Evolutionary conservation across 768 basidiomycete genomes (phyloP), one percentile per base, ranked within the genome.

Genomic region (Lentinula raphanica): DNA sequence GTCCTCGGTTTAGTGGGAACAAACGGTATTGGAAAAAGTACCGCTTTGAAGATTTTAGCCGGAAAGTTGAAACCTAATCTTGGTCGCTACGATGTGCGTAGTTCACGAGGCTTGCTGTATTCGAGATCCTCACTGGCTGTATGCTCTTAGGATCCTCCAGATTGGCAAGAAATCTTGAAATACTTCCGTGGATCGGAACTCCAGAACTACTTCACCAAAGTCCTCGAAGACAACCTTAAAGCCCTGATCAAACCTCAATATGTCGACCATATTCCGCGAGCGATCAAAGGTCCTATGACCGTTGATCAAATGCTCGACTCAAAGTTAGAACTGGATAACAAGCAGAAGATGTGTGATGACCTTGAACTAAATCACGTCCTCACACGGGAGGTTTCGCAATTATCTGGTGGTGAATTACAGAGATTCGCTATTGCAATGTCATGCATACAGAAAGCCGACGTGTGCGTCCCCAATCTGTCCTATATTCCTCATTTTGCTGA

Each of bases 201-300:
- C 25, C 97, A 99, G 70, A 99, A 99, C 71, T 99, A 98, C 77
- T 99, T 99, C 74, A 98, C 97, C 51, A 98, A 98, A 74, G 94
- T 98, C 5, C 81, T 99, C 19, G 97, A 98, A 73, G 97, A 99
- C 73, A 94, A 99, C 68, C 78, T 98, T 69, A 98, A 98, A 77
- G 95, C 97, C 1, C 83, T 99, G 61, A 98, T 98, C 72, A 99
- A 99, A 74, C 97, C 97, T 1, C 97, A 99, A 83, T 99, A 99
- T 70, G 97, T 99, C 63, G 97, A 99, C 71, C 95, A 98, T 71
- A 98, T 99, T 66, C 97, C 97, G 3, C 85, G 88, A 42, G 93
- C 94, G 39, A 92, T 99, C 79, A 96, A 98, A 73, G 94, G 89
- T 55, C 79, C 76, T 49, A 82, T 92, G 80, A 88, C 88, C 2